phyloP scores from a whole-genome alignment of 495 filamentous ascomycete species.

The Astrothelium subdiscretum region DNA sequence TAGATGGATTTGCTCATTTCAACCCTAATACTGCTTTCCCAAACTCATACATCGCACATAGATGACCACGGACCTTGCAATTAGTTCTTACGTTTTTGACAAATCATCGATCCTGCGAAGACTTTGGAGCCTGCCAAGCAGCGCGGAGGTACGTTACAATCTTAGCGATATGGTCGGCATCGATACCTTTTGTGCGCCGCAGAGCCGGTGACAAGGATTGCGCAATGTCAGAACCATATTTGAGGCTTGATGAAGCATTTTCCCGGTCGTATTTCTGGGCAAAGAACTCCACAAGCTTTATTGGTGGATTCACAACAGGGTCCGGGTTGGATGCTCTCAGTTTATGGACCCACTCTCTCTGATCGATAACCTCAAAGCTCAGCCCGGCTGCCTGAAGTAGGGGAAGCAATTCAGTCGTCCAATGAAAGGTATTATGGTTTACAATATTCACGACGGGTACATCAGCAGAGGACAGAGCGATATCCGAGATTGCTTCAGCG shows the following conservation, averaged over 20 bases:
- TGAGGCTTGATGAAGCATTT: background rate
- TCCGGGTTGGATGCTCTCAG: slow-evolving; percentile 33
- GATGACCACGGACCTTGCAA: too few relatives aligned
- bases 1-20: too few relatives aligned
- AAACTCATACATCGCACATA: too few relatives aligned
- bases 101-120: too few relatives aligned
- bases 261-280: slow-evolving; percentile 13
- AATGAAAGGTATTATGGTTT: slow-evolving; percentile 40
- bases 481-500: slow-evolving; percentile 36
- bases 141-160: background rate
- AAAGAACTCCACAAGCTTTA: slow-evolving; percentile 49
- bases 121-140: too few relatives aligned
- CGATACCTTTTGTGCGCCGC: background rate
- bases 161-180: background rate
- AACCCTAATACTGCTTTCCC: too few relatives aligned
- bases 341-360: slow-evolving; percentile 38
- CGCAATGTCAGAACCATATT: background rate
- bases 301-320: slow-evolving; percentile 44
- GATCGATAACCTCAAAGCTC: slow-evolving; percentile 35
- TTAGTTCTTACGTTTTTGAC: too few relatives aligned
- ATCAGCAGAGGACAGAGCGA: slow-evolving; percentile 20
- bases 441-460: slow-evolving; percentile 40
- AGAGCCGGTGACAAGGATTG: background rate
- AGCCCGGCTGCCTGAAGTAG: slow-evolving; percentile 34
- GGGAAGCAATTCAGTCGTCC: slow-evolving; percentile 38